Conservation (phyloP, 1,284 basidiomycete species). For the Quambalaria eucalypti region DNA sequence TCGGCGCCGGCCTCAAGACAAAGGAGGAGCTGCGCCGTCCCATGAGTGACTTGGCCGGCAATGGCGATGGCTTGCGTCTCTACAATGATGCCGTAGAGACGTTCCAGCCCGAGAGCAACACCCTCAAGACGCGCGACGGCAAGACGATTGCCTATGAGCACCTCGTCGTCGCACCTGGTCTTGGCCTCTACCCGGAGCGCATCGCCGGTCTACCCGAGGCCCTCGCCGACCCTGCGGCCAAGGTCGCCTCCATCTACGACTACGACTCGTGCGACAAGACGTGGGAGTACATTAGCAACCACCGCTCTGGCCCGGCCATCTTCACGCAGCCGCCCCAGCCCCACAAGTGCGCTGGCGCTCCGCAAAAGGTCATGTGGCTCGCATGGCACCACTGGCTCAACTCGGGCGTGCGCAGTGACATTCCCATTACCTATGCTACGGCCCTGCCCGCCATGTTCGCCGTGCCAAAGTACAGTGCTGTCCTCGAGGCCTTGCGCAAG, state of each 20-base stretch:
- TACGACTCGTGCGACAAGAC: conserved; percentile 32
- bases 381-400: conserved; percentile 39
- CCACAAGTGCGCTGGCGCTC: conserved; percentile 84
- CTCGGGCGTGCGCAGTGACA: conserved; percentile 31
- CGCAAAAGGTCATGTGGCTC: conserved; percentile 49
- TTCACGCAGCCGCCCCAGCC: conserved; percentile 94
- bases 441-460: conserved; percentile 83
- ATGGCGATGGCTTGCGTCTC: background rate
- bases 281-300: conserved; percentile 51
- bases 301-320: conserved; percentile 71
- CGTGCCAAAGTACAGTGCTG: conserved; percentile 74
- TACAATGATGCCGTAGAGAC: conserved; percentile 1
- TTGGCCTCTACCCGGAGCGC: conserved; percentile 66
- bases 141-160: conserved; percentile 70
- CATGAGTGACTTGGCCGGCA: conserved; percentile 47
- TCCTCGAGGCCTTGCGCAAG: conserved; percentile 66
- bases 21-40: conserved; percentile 64
- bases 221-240: conserved; percentile 63
- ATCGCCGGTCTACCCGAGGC: conserved; percentile 72
- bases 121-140: conserved; percentile 63
- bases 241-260: conserved; percentile 87
- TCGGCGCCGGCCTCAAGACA: conserved; percentile 67
- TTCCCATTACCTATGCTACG: conserved; percentile 66
- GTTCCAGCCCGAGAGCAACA: conserved; percentile 56
- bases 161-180: conserved; percentile 77